These are phyloP conservation scores for Lizanozyma gosingica DNA, from an alignment of 1,139 yeast genomes.

Conservation along the genomic window DNA sequence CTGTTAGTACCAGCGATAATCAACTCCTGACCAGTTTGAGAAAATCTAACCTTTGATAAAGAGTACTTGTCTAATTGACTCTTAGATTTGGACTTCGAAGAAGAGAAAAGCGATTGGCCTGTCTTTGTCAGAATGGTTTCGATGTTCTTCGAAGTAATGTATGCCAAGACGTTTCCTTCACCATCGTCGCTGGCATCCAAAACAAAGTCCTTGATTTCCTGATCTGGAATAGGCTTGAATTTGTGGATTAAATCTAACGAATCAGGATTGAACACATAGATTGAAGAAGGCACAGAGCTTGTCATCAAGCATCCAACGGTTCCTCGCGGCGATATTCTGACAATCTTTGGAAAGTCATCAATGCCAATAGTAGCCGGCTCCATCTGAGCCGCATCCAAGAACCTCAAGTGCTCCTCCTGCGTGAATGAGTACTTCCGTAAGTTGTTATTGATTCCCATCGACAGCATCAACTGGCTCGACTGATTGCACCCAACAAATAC, in stretches of 20 bases:
- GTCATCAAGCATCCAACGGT: conserved; percentile 56
- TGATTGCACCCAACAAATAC: conserved; percentile 74
- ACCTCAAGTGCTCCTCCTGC: conserved; percentile 52
- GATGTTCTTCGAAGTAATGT: conserved; percentile 45
- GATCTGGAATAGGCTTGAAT: conserved; percentile 16
- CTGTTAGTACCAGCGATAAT: background rate
- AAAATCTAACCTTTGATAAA: background rate
- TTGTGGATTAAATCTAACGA: conserved; percentile 36
- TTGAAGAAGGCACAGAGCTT: conserved; percentile 48
- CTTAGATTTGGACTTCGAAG: background rate
- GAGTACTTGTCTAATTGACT: background rate
- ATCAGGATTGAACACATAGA: conserved; percentile 51
- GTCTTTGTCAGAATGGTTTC: conserved; percentile 44
- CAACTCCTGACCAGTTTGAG: background rate
- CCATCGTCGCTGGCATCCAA: conserved; percentile 24
- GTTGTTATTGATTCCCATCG: conserved; percentile 60
- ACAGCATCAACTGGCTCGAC: conserved; percentile 43
- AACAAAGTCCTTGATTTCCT: conserved; percentile 28
- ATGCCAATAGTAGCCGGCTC: conserved; percentile 14
- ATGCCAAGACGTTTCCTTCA: conserved; percentile 46
- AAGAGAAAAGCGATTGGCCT: conserved; percentile 17
- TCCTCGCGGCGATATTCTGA: conserved; percentile 45
- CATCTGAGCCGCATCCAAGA: conserved; percentile 49
- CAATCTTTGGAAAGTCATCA: conserved; percentile 42
- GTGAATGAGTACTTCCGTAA: conserved; percentile 54